Conservation (phyloP, 768 basidiomycete species). For the Macrolepiota albuminosa region DNA sequence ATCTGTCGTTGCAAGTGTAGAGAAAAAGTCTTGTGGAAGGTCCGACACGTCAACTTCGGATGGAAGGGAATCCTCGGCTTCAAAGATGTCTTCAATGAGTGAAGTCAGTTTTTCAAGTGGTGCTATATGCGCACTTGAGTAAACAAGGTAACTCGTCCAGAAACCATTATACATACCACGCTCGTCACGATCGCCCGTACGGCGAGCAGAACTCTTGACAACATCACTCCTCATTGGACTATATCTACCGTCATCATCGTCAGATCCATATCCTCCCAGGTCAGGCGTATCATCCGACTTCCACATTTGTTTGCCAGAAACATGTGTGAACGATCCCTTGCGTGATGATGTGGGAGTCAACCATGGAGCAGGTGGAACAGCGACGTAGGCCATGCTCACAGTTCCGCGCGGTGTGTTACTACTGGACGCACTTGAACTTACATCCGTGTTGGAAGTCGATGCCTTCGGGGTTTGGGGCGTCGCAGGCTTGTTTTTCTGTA, state of each 20-base stretch:
- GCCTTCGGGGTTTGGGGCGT: constrained; percentile 27
- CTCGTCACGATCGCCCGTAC: constrained; percentile 74
- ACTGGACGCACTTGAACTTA: neutral
- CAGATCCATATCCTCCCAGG: constrained; percentile 57
- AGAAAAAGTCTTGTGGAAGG: constrained; percentile 62
- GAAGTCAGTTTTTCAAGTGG: constrained; percentile 74
- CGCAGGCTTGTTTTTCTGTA: constrained; percentile 13
- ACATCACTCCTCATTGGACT: constrained; percentile 29
- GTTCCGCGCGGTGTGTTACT: constrained; percentile 30
- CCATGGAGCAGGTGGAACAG: constrained; percentile 42
- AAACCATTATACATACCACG: constrained; percentile 41
- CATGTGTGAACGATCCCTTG: constrained; percentile 19
- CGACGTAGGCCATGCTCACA: constrained; percentile 40
- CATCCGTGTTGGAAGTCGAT: constrained; percentile 2
- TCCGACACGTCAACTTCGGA: constrained; percentile 46
- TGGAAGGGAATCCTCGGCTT: constrained; percentile 69
- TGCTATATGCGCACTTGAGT: constrained; percentile 26
- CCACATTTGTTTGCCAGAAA: constrained; percentile 14
- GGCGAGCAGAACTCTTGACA: constrained; percentile 46
- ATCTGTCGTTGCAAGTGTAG: constrained; percentile 47
- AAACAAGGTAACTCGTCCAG: neutral
- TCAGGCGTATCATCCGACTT: constrained; percentile 36
- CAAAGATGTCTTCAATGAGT: constrained; percentile 81
- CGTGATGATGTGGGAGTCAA: constrained; percentile 37
- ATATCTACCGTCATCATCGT: constrained; percentile 32